phyloP scores from a whole-genome alignment of 2,329 filamentous ascomycete genomes.

The Corynespora cassiicola region DNA sequence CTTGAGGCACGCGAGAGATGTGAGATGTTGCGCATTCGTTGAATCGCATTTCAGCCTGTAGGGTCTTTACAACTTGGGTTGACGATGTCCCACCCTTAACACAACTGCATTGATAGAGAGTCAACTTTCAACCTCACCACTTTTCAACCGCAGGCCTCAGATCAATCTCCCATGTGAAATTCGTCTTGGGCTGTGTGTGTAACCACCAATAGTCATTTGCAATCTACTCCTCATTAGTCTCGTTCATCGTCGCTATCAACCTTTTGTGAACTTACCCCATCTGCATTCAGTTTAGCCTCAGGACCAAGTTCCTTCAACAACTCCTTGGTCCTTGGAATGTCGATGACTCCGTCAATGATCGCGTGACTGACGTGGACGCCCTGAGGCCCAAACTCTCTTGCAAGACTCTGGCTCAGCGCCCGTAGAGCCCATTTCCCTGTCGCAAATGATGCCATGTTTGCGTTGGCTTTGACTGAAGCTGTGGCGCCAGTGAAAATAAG shows the following conservation, averaged over 20 bases:
- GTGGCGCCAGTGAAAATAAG: slow-evolving; percentile 89
- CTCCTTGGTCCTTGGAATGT: slow-evolving; percentile 74
- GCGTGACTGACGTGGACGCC: slow-evolving; percentile 85
- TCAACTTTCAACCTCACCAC: slow-evolving; percentile 64
- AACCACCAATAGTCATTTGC: slow-evolving; percentile 86
- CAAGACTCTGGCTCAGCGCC: slow-evolving; percentile 75
- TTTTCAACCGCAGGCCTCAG: slow-evolving; percentile 83
- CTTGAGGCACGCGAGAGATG: too few relatives aligned
- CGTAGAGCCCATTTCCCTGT: slow-evolving; percentile 81
- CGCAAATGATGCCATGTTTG: slow-evolving; percentile 74
- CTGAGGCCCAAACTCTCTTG: slow-evolving; percentile 82
- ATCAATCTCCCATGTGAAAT: slow-evolving; percentile 84
- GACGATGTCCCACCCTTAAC: too few relatives aligned
- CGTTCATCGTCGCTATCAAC: background rate
- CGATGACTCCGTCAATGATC: slow-evolving; percentile 85
- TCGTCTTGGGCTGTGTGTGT: slow-evolving; percentile 79
- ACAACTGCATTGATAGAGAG: too few relatives aligned
- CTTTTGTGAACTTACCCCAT: slow-evolving; percentile 67
- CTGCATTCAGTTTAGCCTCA: slow-evolving; percentile 75
- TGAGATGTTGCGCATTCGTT: too few relatives aligned
- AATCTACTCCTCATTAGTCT: slow-evolving; percentile 62
- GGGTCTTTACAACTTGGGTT: too few relatives aligned
- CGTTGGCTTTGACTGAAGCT: slow-evolving; percentile 75
- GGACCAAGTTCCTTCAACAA: slow-evolving; percentile 61
- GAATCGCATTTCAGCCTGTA: too few relatives aligned